Conservation (phyloP, 257 asterid genomes). For the Phtheirospermum japonicum region DNA sequence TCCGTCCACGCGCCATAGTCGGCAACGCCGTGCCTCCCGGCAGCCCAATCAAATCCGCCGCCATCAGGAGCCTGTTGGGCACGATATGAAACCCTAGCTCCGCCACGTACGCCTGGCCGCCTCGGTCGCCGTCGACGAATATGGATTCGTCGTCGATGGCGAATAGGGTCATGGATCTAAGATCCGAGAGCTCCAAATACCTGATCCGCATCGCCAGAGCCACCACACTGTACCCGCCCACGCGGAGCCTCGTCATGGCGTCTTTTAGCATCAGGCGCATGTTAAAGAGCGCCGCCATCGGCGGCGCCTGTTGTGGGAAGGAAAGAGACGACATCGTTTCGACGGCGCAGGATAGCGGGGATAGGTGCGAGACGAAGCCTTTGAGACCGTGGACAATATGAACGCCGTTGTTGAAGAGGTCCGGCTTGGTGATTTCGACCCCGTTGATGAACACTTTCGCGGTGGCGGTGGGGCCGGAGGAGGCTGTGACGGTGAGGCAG, state of each 20-base stretch:
- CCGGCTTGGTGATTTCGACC: slow-evolving; percentile 54
- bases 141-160: slow-evolving; percentile 64
- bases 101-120: slow-evolving; percentile 56
- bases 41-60: slow-evolving; percentile 44
- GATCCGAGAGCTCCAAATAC: slow-evolving; percentile 47
- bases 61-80: slow-evolving; percentile 53
- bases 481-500: slow-evolving; percentile 67
- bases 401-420: slow-evolving; percentile 64
- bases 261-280: slow-evolving; percentile 54
- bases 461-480: slow-evolving; percentile 19
- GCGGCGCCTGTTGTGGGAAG: slow-evolving; percentile 46
- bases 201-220: slow-evolving; percentile 61
- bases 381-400: slow-evolving; percentile 56
- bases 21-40: slow-evolving; percentile 42
- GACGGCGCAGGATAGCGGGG: slow-evolving; percentile 62
- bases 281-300: slow-evolving; percentile 33
- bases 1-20: slow-evolving; percentile 55
- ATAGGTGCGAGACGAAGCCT: slow-evolving; percentile 64
- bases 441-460: slow-evolving; percentile 61
- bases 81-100: slow-evolving; percentile 62
- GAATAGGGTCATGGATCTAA: slow-evolving; percentile 60
- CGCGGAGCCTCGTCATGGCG: slow-evolving; percentile 57
- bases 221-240: slow-evolving; percentile 51
- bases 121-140: slow-evolving; percentile 47
- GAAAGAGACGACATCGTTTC: slow-evolving; percentile 54